Percentiles rank a stretch among this genome's conserved stretches.
phyloP scores from a whole-genome alignment of 2,329 filamentous ascomycete species.

The Colletotrichum lini region DNA sequence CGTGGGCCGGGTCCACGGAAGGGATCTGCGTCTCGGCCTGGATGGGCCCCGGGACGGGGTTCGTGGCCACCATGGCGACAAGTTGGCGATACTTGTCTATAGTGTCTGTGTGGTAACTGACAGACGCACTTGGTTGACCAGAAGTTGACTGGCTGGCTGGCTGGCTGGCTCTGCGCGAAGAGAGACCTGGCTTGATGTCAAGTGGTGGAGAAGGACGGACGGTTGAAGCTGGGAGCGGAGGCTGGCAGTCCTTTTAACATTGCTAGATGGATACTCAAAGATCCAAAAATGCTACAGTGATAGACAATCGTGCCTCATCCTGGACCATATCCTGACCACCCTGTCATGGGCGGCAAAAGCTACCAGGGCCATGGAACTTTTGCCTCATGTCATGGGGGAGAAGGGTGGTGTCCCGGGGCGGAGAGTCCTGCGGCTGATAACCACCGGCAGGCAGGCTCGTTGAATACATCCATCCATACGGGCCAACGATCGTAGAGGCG shows the following conservation, averaged over 20 bases:
- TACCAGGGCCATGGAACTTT: constrained; percentile 31
- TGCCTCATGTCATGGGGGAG: constrained; percentile 26
- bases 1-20: constrained; percentile 24
- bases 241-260: constrained; percentile 8
- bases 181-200: constrained; percentile 30
- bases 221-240: neutral
- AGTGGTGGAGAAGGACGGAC: neutral
- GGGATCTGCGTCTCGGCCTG: constrained; percentile 35
- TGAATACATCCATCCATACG: neutral
- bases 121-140: constrained; percentile 12
- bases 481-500: constrained; percentile 24
- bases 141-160: constrained; percentile 16
- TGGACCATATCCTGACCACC: neutral
- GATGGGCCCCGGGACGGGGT: constrained; percentile 27
- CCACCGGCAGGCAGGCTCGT: constrained; percentile 3
- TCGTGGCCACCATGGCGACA: constrained; percentile 25
- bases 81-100: constrained; percentile 15
- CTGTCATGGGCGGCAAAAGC: neutral
- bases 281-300: too few species aligned
- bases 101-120: neutral
- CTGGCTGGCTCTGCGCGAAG: constrained; percentile 30
- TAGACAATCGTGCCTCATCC: too few species aligned
- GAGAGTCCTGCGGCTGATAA: constrained; percentile 6
- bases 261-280: neutral
- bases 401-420: too few species aligned